Evolutionary conservation across 2,329 filamentous ascomycete genomes (phyloP), one percentile per base, ranked within the genome.

Genomic region (Phaeosphaeria sp.): DNA sequence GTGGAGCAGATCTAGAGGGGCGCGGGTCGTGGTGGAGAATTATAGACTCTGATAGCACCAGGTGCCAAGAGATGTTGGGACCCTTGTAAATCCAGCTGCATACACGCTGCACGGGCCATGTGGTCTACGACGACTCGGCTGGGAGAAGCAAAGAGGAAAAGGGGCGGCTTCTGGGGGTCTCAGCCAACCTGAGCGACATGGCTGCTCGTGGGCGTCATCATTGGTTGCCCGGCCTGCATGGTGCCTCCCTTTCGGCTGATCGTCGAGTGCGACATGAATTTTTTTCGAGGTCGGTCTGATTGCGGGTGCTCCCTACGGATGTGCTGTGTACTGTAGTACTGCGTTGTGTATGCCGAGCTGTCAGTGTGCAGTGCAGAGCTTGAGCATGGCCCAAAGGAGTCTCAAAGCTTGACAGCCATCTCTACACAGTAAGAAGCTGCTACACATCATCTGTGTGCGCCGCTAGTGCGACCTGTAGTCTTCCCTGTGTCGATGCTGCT

Each of bases 41-140:
- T 66, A 71, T 71, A 68, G 66, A 59, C 57, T 48, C 56, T 46
- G 64, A 67, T 64, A 65, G 60, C 64, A 63, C 64, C 64, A 63
- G 53, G 61, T 48, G 71, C 71, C 68, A 74, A 72, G 69, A 18
- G 49, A 60, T 61, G 58, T 61, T 60, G 65, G 56, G 57, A 48
- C 45, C 60, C 57, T 60, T 66, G 62, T 55, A 22, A n/a, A n/a
- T n/a, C 9, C 44, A 46, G 21, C 20, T 18, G 20, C 40, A 43
- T 43, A 43, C 40, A 46, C 6, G 18, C 15, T 17, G 25, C 47
- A 51, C 24, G 46, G 55, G 15, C 50, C 49, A 24, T 18, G 25
- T 9, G 18, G 25, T 36, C 30, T 6, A 36, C 30, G 30, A 36
- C 42, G 25, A n/a, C 49, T 49, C 43, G 49, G 46, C 53, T 58